Conservation (phyloP, 2,329 filamentous ascomycete species). For the Sporothrix euskadiensis region DNA sequence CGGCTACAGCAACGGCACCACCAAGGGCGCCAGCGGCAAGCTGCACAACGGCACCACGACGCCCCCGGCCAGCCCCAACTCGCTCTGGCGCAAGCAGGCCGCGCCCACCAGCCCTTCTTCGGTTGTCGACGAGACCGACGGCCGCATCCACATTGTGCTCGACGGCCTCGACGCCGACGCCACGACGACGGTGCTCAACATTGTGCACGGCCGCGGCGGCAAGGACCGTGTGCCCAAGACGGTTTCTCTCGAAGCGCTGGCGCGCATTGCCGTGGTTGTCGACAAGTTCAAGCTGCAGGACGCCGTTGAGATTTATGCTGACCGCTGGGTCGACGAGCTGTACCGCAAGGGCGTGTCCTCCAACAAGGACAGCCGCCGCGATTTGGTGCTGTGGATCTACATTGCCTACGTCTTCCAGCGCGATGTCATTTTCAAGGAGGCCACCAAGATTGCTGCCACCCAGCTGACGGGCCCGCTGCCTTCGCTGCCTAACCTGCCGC, state of each 20-base stretch:
- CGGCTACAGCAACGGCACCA: constrained; percentile 6
- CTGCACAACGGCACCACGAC: constrained; percentile 10
- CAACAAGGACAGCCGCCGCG: constrained; percentile 30
- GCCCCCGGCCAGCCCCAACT: constrained; percentile 21
- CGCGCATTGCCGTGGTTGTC: constrained; percentile 47
- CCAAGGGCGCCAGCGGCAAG: constrained; percentile 4
- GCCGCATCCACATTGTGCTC: constrained; percentile 38
- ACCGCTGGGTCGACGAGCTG: constrained; percentile 44
- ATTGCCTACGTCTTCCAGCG: constrained; percentile 39
- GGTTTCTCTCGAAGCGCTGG: constrained; percentile 45
- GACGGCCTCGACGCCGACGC: constrained; percentile 43
- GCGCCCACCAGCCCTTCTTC: not conserved
- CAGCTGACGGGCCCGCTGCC: constrained; percentile 36
- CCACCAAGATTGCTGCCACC: constrained; percentile 35
- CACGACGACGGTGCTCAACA: constrained; percentile 45
- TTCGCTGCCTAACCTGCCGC: constrained; percentile 35
- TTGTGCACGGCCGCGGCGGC: constrained; percentile 47
- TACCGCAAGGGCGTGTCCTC: constrained; percentile 28
- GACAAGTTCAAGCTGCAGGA: constrained; percentile 48
- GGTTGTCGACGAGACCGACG: constrained; percentile 36
- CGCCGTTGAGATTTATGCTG: constrained; percentile 45
- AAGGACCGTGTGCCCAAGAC: constrained; percentile 43
- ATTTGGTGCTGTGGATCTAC: constrained; percentile 40
- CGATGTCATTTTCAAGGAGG: constrained; percentile 36
- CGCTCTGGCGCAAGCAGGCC: constrained; percentile 25